A percentile compares a stretch with the other conserved stretches of the same genome.
phyloP scores from a whole-genome alignment of 257 asterid genomes.

The Cordia subcordata region DNA sequence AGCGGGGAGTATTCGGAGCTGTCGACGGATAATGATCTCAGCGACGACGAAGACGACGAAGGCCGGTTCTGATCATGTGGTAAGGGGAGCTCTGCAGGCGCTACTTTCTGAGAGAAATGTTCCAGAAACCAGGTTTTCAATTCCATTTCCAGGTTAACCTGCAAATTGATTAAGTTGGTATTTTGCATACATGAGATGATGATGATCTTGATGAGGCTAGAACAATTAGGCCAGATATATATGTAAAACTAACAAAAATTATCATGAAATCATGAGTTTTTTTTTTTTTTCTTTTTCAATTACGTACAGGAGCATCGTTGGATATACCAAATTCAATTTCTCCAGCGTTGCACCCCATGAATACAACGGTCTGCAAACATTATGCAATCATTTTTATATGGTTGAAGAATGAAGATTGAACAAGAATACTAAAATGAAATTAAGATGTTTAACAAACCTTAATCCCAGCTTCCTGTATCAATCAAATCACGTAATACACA shows the following conservation, averaged over 20 bases:
- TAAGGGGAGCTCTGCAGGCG: constrained; percentile 5
- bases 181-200: no score
- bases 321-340: constrained; percentile 79
- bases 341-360: constrained; percentile 72
- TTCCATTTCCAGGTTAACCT: constrained; percentile 55
- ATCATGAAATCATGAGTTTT: not conserved
- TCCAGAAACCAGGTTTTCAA: constrained; percentile 39
- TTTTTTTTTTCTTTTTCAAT: not conserved
- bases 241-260: no score
- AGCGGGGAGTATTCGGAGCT: constrained; percentile 51
- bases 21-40: constrained; percentile 57
- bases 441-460: constrained; percentile 40
- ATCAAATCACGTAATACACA: not conserved
- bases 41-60: constrained; percentile 68
- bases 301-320: constrained; percentile 34
- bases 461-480: constrained; percentile 74
- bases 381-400: not conserved
- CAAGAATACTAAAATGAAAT: not conserved
- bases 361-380: constrained; percentile 40
- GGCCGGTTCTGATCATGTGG: constrained; percentile 32
- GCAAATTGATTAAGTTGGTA: no score
- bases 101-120: constrained; percentile 26
- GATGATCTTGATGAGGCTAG: no score
- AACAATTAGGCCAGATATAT: no score
- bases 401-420: not conserved